Percentiles rank a stretch among this genome's conserved stretches.
These are phyloP conservation scores for Monosporozyma solicola DNA, from an alignment of 805 yeast species.

Conservation along the genomic window DNA sequence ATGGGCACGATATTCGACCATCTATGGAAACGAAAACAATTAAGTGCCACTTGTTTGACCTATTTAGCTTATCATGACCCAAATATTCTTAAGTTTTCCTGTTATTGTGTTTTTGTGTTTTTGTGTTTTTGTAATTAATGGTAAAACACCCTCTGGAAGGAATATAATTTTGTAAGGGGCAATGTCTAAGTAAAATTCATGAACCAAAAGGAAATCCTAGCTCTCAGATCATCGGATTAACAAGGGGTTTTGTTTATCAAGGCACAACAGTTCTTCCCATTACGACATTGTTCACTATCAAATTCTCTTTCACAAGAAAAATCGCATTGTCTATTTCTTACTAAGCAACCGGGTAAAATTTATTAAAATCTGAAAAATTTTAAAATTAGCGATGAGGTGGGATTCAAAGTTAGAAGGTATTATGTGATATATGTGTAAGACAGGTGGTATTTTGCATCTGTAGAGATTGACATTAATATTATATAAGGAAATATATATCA, in stretches of 20 bases:
- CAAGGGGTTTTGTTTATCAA: neutral
- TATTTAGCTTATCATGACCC: too few relatives aligned
- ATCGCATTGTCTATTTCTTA: neutral
- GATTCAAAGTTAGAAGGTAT: neutral
- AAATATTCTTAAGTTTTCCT: too few relatives aligned
- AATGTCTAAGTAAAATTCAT: too few relatives aligned
- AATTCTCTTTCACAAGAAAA: neutral
- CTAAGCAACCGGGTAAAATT: neutral
- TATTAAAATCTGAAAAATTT: neutral
- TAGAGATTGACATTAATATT: neutral
- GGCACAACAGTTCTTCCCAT: neutral
- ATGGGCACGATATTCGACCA: too few relatives aligned
- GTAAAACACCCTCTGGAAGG: too few relatives aligned
- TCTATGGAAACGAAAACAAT: too few relatives aligned
- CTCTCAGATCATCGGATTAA: neutral
- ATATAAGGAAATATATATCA: neutral
- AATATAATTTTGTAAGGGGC: too few relatives aligned
- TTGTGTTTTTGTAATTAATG: too few relatives aligned
- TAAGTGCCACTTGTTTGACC: too few relatives aligned
- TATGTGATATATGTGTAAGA: neutral
- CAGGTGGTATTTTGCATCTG: neutral
- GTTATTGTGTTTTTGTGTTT: too few relatives aligned
- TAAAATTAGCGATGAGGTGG: slow-evolving; percentile 1
- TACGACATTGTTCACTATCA: neutral
- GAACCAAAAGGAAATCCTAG: neutral